Conservation (phyloP, 805 yeast species). For the Metschnikowia borealis region DNA sequence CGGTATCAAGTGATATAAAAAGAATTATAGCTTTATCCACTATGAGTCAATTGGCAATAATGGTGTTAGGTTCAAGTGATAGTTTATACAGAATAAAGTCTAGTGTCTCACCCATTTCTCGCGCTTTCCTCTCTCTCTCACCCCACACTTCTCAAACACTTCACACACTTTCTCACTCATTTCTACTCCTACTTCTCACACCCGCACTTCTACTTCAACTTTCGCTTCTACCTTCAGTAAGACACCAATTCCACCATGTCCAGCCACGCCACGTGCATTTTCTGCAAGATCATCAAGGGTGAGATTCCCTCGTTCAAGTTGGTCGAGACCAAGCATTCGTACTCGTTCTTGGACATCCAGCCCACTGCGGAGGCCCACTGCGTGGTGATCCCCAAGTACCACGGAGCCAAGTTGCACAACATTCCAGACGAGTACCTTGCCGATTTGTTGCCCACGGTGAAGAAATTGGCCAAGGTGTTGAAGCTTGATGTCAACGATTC, state of each 20-base stretch:
- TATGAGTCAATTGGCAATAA: no score
- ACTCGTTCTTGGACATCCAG: constrained; percentile 87
- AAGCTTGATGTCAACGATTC: constrained; percentile 61
- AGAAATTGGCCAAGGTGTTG: constrained; percentile 74
- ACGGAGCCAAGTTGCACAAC: constrained; percentile 89
- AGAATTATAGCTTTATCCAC: no score
- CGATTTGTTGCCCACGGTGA: constrained; percentile 84
- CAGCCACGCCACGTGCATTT: constrained; percentile 67
- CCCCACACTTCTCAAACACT: neutral
- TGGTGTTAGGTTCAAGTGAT: no score
- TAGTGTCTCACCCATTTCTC: no score
- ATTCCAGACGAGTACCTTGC: constrained; percentile 87
- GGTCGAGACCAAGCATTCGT: constrained; percentile 76
- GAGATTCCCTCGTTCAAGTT: constrained; percentile 93
- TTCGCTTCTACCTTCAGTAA: no score
- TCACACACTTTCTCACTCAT: neutral
- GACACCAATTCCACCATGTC: constrained; percentile 16
- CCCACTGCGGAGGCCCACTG: constrained; percentile 90
- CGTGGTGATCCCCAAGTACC: constrained; percentile 85
- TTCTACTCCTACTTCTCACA: no score
- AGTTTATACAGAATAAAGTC: no score
- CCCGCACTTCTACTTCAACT: no score
- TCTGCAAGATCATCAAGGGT: constrained; percentile 92
- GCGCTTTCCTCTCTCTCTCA: no score
- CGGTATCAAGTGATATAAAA: no score